These are phyloP conservation scores for Venturiaceae sp. DNA, from an alignment of 2,329 filamentous ascomycete species.

Conservation along the genomic window DNA sequence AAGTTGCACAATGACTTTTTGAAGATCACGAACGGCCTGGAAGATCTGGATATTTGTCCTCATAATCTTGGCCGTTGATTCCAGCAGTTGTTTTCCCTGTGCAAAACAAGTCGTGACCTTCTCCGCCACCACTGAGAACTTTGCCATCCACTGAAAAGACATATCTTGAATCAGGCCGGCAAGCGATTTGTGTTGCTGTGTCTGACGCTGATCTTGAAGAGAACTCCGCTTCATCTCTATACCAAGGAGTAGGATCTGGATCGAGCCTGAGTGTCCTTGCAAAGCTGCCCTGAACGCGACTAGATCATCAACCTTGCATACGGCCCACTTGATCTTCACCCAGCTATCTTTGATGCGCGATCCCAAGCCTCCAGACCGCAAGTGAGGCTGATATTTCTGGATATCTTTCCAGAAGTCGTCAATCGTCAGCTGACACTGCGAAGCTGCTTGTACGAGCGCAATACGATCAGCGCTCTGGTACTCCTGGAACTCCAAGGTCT, in stretches of 20 bases:
- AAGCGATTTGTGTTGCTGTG: not conserved
- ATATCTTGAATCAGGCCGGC: not conserved
- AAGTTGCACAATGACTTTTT: conserved; percentile 13
- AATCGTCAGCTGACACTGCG: conserved; percentile 19
- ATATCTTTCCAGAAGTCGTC: conserved; percentile 18
- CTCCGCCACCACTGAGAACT: not conserved
- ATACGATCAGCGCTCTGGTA: conserved; percentile 12
- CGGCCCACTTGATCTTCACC: conserved; percentile 18
- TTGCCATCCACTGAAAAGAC: not conserved
- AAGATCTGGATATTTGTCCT: conserved; percentile 16
- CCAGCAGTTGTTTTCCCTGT: conserved; percentile 10
- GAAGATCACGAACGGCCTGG: conserved; percentile 14
- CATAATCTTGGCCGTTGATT: conserved; percentile 8
- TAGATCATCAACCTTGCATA: conserved; percentile 19
- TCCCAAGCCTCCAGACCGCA: conserved; percentile 8
- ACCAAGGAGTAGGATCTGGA: conserved; percentile 18
- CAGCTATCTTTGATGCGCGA: conserved; percentile 14
- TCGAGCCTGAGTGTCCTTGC: conserved; percentile 15
- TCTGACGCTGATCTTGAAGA: not conserved
- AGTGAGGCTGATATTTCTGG: conserved; percentile 18
- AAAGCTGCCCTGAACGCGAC: conserved; percentile 17
- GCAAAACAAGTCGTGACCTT: not conserved
- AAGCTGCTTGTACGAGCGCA: conserved; percentile 15
- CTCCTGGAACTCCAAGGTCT: conserved; percentile 16
- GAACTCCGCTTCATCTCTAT: conserved; percentile 14